These are phyloP conservation scores for Solanum pennellii DNA, from an alignment of 257 asterid species.

Conservation along the genomic window DNA sequence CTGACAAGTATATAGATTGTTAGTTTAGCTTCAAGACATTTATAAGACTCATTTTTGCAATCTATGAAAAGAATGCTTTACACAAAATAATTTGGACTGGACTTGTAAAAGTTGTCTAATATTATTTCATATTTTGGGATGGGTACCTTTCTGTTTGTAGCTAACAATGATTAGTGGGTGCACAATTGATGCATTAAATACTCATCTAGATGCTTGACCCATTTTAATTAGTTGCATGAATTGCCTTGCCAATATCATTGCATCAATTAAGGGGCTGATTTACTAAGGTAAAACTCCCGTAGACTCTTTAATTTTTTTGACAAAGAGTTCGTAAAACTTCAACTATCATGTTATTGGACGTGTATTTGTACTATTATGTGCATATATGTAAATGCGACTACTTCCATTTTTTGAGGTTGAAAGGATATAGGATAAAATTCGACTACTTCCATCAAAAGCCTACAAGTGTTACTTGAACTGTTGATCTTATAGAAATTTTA, in stretches of 20 bases:
- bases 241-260: neutral
- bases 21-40: neutral
- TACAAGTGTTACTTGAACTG: neutral
- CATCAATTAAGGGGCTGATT: neutral
- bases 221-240: neutral
- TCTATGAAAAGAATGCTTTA: neutral
- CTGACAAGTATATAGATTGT: neutral
- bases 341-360: neutral
- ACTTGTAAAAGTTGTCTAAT: neutral
- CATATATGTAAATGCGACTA: neutral
- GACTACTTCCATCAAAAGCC: neutral
- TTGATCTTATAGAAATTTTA: neutral
- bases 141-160: neutral
- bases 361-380: neutral
- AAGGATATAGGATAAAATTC: neutral
- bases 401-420: neutral
- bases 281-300: neutral
- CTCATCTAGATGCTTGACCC: neutral
- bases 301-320: neutral
- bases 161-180: neutral
- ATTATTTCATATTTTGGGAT: neutral
- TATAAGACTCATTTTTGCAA: neutral
- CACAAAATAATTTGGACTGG: neutral
- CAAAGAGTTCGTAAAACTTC: neutral
- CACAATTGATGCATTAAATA: neutral